phyloP scores from a whole-genome alignment of 768 basidiomycete species.

The Melanogaster broomeanus region DNA sequence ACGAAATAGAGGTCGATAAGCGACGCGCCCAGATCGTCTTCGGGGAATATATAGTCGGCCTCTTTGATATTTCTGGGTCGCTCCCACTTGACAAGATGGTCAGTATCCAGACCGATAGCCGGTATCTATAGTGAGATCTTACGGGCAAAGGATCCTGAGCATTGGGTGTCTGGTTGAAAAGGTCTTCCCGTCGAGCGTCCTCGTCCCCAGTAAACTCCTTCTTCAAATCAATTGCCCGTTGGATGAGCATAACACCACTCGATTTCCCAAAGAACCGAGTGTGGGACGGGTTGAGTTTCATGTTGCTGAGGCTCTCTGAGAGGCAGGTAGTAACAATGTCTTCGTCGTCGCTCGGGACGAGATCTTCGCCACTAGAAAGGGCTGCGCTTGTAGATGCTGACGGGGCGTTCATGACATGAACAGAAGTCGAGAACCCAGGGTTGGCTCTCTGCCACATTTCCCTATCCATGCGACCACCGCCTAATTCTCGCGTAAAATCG shows the following conservation, averaged over 20 bases:
- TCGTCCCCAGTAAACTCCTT: conserved; percentile 50
- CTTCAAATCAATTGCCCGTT: conserved; percentile 57
- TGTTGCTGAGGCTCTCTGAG: conserved; percentile 23
- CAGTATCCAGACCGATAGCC: too few relatives aligned
- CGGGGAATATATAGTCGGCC: conserved; percentile 47
- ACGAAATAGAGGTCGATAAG: conserved; percentile 70
- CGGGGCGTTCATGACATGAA: conserved; percentile 12
- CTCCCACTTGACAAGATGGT: too few relatives aligned
- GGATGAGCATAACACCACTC: conserved; percentile 43
- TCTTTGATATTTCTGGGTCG: conserved; percentile 14
- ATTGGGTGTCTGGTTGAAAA: conserved; percentile 16
- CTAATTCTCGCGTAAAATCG: conserved; percentile 60
- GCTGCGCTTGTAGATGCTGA: conserved; percentile 8
- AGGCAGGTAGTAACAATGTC: conserved; percentile 22
- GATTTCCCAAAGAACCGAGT: conserved; percentile 42
- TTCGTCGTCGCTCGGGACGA: conserved; percentile 31
- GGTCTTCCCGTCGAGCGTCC: conserved; percentile 11
- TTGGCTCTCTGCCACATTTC: conserved; percentile 35
- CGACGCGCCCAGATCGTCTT: conserved; percentile 45
- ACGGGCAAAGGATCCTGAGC: conserved; percentile 28
- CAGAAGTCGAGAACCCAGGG: conserved; percentile 8
- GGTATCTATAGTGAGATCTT: conserved; percentile 13
- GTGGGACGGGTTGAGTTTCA: conserved; percentile 13
- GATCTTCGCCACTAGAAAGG: conserved; percentile 15
- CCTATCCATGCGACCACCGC: conserved; percentile 40